These are phyloP conservation scores for Penicillium expansum DNA, from an alignment of 2,329 filamentous ascomycete species.

Conservation along the genomic window DNA sequence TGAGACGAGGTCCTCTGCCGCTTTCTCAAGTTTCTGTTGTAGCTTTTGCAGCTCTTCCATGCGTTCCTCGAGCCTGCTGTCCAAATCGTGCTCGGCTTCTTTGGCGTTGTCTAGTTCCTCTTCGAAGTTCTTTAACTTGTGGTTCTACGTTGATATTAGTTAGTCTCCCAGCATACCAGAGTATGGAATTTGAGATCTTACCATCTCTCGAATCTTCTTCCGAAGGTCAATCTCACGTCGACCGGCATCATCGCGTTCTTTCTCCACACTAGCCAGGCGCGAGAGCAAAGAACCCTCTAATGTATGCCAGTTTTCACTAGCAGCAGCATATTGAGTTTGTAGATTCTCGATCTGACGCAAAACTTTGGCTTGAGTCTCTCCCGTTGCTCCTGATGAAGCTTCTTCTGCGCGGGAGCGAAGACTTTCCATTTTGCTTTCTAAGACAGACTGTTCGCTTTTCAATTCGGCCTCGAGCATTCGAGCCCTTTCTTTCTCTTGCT, in stretches of 20 bases:
- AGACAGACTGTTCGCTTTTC: conserved; percentile 68
- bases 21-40: conserved; percentile 41
- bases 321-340: conserved; percentile 90
- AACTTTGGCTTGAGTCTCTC: conserved; percentile 83
- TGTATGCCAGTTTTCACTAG: conserved; percentile 95
- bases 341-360: conserved; percentile 91
- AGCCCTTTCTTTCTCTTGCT: conserved; percentile 68
- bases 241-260: conserved; percentile 82
- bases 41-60: conserved; percentile 56
- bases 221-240: conserved; percentile 82
- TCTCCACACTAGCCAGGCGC: conserved; percentile 74
- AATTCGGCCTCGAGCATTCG: conserved; percentile 71
- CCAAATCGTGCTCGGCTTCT: conserved; percentile 40
- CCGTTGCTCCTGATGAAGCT: conserved; percentile 74
- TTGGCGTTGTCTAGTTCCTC: conserved; percentile 74
- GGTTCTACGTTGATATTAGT: conserved; percentile 50
- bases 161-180: neutral
- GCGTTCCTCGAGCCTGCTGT: conserved; percentile 61
- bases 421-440: conserved; percentile 87
- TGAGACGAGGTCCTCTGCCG: conserved; percentile 63
- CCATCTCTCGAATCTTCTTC: conserved; percentile 82
- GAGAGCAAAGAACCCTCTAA: conserved; percentile 84
- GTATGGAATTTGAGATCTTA: conserved; percentile 46
- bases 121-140: conserved; percentile 66
- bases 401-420: conserved; percentile 85